Evolutionary conservation across 495 filamentous ascomycete species (phyloP), one percentile per base, ranked within the genome.

Genomic region (Podospora didyma): DNA sequence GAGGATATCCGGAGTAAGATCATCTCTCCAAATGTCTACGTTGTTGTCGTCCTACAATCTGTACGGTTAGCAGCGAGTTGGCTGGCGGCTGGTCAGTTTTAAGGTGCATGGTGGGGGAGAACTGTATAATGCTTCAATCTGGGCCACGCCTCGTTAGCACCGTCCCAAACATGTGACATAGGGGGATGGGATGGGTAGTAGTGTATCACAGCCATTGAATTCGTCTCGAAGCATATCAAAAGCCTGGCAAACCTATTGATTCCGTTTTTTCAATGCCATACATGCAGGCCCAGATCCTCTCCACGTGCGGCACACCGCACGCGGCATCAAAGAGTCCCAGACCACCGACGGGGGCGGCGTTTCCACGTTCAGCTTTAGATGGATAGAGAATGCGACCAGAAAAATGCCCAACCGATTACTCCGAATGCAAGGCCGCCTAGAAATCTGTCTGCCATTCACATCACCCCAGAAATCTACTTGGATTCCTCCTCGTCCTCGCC

Each of bases 401-500:
- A 77, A 77, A 77, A 72, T 75, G 71, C 76, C 75, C 75, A 78
- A 76, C 75, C 75, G 63, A 69, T 77, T 69, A 79, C 75, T 77
- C 76, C 76, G 74, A 78, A 79, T 78, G 76, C 75, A 77, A 75
- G 75, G 67, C 75, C 66, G 73, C 75, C 75, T 34, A 52, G 37
- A 66, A 70, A 65, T 72, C 62, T 59, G 59, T 66, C 62, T 64
- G 64, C 69, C 65, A 68, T 62, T 74, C 68, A 68, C 68, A 49
- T 63, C 54, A 57, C 63, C 60, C 50, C 54, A 53, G 59, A 66
- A 66, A 66, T 67, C 62, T 65, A 69, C 63, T 73, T 69, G 63
- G 67, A 66, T 58, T 73, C 75, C 70, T 94, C 87, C 73, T 89
- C 84, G 53, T 76, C 82, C 70, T 88, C 92, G 61, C 80, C 90